phyloP scores from a whole-genome alignment of 768 basidiomycete species.

The Calocybe indica region DNA sequence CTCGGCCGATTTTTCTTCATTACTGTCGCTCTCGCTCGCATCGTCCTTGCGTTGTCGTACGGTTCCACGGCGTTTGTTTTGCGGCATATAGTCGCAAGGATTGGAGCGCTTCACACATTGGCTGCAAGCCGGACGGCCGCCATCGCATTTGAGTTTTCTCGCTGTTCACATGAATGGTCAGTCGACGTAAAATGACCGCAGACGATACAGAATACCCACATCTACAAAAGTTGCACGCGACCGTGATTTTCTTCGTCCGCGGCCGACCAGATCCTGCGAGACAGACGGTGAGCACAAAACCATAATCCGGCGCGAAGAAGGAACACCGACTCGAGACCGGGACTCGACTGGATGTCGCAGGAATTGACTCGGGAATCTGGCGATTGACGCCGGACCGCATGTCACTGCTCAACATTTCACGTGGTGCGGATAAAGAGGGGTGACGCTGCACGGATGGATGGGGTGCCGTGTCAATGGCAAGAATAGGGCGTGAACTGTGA shows the following conservation, averaged over 20 bases:
- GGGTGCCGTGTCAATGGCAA: constrained; percentile 58
- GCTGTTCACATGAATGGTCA: constrained; percentile 35
- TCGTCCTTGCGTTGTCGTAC: constrained; percentile 53
- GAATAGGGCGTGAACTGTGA: constrained; percentile 46
- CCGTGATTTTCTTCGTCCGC: constrained; percentile 80
- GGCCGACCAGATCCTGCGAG: constrained; percentile 53
- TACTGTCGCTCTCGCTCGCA: constrained; percentile 66
- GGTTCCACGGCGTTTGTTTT: constrained; percentile 66
- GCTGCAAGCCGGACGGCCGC: constrained; percentile 74
- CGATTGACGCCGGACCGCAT: constrained; percentile 37
- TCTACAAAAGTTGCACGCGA: constrained; percentile 88
- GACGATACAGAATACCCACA: constrained; percentile 43
- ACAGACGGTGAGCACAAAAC: constrained; percentile 3
- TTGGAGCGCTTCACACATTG: constrained; percentile 79
- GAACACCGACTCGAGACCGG: constrained; percentile 10
- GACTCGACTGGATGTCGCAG: constrained; percentile 19
- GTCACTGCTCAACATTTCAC: constrained; percentile 42
- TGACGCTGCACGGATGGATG: constrained; percentile 39
- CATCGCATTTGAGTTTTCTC: constrained; percentile 85
- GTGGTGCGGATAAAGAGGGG: constrained; percentile 37
- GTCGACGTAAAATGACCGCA: constrained; percentile 4
- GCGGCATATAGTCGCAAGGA: constrained; percentile 76
- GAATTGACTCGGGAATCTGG: constrained; percentile 32
- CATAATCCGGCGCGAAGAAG: constrained; percentile 30
- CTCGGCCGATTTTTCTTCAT: constrained; percentile 51